Evolutionary conservation across 805 yeast genomes (phyloP).

Genomic region (Candida ponderosae): DNA sequence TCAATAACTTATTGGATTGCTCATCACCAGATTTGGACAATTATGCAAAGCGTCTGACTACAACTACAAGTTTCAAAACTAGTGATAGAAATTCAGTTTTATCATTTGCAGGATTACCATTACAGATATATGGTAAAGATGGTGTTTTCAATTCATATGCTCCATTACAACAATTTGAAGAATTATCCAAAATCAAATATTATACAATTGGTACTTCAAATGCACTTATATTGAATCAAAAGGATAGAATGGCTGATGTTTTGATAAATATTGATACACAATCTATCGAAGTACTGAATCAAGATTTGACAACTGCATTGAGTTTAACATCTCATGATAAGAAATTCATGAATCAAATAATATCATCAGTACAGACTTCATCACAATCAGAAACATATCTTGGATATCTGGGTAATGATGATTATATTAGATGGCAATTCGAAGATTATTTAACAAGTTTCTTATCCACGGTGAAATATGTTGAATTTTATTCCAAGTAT

Average conservation of each 20-base stretch:
- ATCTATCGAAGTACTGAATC: slow-evolving; percentile 38
- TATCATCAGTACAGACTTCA: slow-evolving; percentile 30
- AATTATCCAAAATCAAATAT: slow-evolving; percentile 52
- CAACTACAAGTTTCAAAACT: slow-evolving; percentile 63
- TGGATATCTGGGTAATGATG: slow-evolving; percentile 71
- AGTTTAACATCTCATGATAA: slow-evolving; percentile 55
- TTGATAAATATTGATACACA: slow-evolving; percentile 58
- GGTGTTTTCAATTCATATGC: slow-evolving; percentile 89
- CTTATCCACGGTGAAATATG: slow-evolving; percentile 63
- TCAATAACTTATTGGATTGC: slow-evolving; percentile 63
- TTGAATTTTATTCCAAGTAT: slow-evolving; percentile 39
- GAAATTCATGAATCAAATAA: slow-evolving; percentile 60
- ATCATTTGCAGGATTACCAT: slow-evolving; percentile 78
- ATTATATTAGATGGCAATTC: slow-evolving; percentile 77
- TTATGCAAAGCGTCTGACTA: slow-evolving; percentile 40
- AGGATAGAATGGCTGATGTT: slow-evolving; percentile 55
- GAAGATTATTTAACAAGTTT: slow-evolving; percentile 84
- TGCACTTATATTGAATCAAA: slow-evolving; percentile 64
- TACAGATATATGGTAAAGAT: slow-evolving; percentile 78
- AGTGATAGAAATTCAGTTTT: slow-evolving; percentile 74
- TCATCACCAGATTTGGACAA: slow-evolving; percentile 69
- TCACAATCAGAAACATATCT: slow-evolving; percentile 36
- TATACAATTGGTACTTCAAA: slow-evolving; percentile 86
- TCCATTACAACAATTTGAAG: slow-evolving; percentile 87
- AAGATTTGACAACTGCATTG: slow-evolving; percentile 34